Evolutionary conservation across 1,284 basidiomycete genomes (phyloP).

Genomic region (Ganoderma multipileum): DNA sequence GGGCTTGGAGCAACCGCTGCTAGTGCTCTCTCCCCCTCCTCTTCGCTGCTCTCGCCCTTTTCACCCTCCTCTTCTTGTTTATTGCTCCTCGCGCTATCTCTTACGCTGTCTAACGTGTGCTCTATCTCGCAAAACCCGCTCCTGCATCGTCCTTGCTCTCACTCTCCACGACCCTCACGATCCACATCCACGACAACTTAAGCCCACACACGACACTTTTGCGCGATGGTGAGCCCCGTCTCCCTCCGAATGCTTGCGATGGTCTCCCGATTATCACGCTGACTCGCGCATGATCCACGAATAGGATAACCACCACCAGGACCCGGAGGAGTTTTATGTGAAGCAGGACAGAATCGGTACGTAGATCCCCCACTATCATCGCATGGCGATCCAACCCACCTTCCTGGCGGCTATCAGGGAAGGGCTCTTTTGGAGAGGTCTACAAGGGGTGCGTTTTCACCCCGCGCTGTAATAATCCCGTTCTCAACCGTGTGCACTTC

Average conservation of each 20-base stretch:
- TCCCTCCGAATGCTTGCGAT: slow-evolving; percentile 13
- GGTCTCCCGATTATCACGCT: slow-evolving; percentile 17
- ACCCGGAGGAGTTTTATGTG: slow-evolving; percentile 95
- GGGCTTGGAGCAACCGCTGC: neutral
- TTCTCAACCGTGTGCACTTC: slow-evolving; percentile 9
- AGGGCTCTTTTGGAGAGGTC: slow-evolving; percentile 98
- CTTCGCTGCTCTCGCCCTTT: slow-evolving; percentile 13
- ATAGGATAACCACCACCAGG: slow-evolving; percentile 74
- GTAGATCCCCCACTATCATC: slow-evolving; percentile 37
- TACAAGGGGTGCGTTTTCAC: slow-evolving; percentile 80
- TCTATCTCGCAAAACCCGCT: slow-evolving; percentile 20
- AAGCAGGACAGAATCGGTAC: slow-evolving; percentile 95
- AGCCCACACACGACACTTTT: slow-evolving; percentile 18
- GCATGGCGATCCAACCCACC: slow-evolving; percentile 2
- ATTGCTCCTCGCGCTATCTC: slow-evolving; percentile 30
- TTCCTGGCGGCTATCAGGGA: slow-evolving; percentile 60
- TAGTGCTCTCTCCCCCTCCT: slow-evolving; percentile 9
- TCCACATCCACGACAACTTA: slow-evolving; percentile 31
- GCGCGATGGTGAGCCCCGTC: slow-evolving; percentile 24
- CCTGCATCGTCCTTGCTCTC: slow-evolving; percentile 13
- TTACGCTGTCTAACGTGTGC: slow-evolving; percentile 26
- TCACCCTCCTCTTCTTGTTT: slow-evolving; percentile 26
- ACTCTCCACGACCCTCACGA: slow-evolving; percentile 29
- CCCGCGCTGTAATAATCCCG: slow-evolving; percentile 11
- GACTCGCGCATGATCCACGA: slow-evolving; percentile 5